Evolutionary conservation across 2,329 filamentous ascomycete species (phyloP).

Genomic region (Fusarium metavorans): DNA sequence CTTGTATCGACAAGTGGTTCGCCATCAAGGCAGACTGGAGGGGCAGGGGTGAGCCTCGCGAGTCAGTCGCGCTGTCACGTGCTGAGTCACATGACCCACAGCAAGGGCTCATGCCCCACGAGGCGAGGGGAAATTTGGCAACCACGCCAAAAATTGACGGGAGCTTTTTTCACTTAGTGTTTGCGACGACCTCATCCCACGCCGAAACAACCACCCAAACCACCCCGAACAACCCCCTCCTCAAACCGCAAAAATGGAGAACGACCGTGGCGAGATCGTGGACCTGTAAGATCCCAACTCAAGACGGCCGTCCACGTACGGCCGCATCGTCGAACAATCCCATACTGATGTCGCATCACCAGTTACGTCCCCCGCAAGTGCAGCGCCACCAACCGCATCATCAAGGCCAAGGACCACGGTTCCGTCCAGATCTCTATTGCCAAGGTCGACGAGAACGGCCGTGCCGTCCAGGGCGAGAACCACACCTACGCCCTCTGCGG

Average conservation of each 20-base stretch:
- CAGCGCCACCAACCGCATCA: slow-evolving; percentile 99
- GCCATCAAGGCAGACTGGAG: slow-evolving; percentile 4
- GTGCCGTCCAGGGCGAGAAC: slow-evolving; percentile 93
- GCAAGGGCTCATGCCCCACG: slow-evolving; percentile 53
- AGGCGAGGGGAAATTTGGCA: slow-evolving; percentile 46
- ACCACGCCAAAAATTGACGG: slow-evolving; percentile 50
- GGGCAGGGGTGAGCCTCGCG: slow-evolving; percentile 35
- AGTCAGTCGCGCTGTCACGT: slow-evolving; percentile 51
- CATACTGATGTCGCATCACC: slow-evolving; percentile 48
- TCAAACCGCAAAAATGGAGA: slow-evolving; percentile 86
- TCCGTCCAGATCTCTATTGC: slow-evolving; percentile 96
- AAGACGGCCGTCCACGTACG: slow-evolving; percentile 7
- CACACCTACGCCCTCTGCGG: slow-evolving; percentile 97
- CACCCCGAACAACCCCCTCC: slow-evolving; percentile 44
- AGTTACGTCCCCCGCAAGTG: slow-evolving; percentile 99
- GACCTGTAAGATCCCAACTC: slow-evolving; percentile 80
- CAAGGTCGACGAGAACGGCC: slow-evolving; percentile 99
- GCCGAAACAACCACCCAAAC: slow-evolving; percentile 47
- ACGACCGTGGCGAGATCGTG: slow-evolving; percentile 99
- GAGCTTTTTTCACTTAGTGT: slow-evolving; percentile 46
- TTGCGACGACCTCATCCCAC: slow-evolving; percentile 47
- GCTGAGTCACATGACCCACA: slow-evolving; percentile 50
- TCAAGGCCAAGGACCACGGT: slow-evolving; percentile 99
- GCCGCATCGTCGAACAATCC: slow-evolving; percentile 16
- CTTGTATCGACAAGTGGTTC: slow-evolving; percentile 20